A percentile compares a stretch with the other conserved stretches of the same genome.
phyloP scores from a whole-genome alignment of 495 filamentous ascomycete species.

The Aspergillus sclerotiicarbonarius region DNA sequence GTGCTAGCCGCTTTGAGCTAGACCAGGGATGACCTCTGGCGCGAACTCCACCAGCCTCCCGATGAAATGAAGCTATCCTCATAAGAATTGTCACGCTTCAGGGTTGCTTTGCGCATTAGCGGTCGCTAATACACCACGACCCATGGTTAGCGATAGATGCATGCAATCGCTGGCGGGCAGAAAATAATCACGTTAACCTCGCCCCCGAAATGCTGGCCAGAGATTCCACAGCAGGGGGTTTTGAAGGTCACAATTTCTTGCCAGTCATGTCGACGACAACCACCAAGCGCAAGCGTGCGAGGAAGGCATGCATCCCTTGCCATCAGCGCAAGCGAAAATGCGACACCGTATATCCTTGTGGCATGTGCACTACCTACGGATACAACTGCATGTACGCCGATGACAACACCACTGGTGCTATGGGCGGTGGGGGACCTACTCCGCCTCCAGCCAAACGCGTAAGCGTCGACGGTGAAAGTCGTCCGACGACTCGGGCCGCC shows the following conservation, averaged over 20 bases:
- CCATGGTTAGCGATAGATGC: too few relatives aligned
- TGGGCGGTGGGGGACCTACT: slow-evolving; percentile 2
- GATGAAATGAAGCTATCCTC: too few relatives aligned
- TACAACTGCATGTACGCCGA: slow-evolving; percentile 31
- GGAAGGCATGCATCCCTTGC: slow-evolving; percentile 33
- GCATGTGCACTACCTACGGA: slow-evolving; percentile 30
- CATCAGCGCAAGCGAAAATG: slow-evolving; percentile 40
- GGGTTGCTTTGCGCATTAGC: too few relatives aligned
- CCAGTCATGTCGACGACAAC: slow-evolving; percentile 27
- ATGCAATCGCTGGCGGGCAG: too few relatives aligned
- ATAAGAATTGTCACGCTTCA: too few relatives aligned
- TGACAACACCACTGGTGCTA: slow-evolving; percentile 12
- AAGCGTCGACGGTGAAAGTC: slow-evolving; percentile 10
- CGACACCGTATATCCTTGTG: slow-evolving; percentile 27
- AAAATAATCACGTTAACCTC: not conserved
- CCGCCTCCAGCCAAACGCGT: slow-evolving; percentile 15
- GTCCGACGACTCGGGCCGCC: not conserved
- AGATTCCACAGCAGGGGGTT: too few relatives aligned
- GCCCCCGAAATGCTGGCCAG: not conserved
- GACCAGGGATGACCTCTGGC: not conserved
- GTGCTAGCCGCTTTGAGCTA: not conserved
- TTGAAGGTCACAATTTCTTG: not conserved
- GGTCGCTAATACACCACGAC: too few relatives aligned
- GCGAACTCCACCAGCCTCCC: too few relatives aligned
- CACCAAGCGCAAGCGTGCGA: slow-evolving; percentile 31